phyloP scores from a whole-genome alignment of 2,329 filamentous ascomycete genomes.

The Alternaria novae-zelandiae region DNA sequence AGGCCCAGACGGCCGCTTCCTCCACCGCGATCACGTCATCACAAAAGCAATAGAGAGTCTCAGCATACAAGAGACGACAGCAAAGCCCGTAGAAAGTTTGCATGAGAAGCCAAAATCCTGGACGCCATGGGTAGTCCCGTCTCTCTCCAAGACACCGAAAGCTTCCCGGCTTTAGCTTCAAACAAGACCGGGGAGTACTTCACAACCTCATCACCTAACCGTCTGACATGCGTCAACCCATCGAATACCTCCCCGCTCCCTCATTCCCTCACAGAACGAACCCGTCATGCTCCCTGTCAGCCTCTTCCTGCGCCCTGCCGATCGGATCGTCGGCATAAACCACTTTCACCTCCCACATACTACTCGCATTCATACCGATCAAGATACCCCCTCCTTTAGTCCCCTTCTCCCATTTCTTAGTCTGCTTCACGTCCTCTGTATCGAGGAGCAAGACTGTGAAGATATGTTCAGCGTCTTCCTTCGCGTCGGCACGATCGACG shows the following conservation, averaged over 20 bases:
- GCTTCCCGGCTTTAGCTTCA: background rate
- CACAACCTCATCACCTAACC: background rate
- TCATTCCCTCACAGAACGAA: background rate
- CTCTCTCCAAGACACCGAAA: background rate
- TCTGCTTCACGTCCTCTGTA: conserved; percentile 4
- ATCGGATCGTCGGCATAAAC: conserved; percentile 26
- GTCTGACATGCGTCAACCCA: background rate
- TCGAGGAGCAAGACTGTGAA: conserved; percentile 20
- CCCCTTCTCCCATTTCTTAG: conserved; percentile 16
- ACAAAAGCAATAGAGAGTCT: background rate
- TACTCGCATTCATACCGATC: conserved; percentile 18
- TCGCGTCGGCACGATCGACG: conserved; percentile 9
- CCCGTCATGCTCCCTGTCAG: background rate
- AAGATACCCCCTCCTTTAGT: conserved; percentile 16
- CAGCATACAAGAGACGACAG: background rate
- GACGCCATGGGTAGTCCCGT: background rate
- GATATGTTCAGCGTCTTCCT: conserved; percentile 11
- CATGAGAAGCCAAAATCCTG: conserved; percentile 4
- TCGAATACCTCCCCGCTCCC: background rate
- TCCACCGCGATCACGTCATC: background rate
- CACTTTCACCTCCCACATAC: conserved; percentile 28
- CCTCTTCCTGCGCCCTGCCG: conserved; percentile 17
- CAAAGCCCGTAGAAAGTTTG: too few relatives aligned
- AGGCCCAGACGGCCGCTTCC: background rate
- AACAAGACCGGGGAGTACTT: background rate